Evolutionary conservation across 208 protist genomes (phyloP).

Genomic region (Tetramitus jugosus): DNA sequence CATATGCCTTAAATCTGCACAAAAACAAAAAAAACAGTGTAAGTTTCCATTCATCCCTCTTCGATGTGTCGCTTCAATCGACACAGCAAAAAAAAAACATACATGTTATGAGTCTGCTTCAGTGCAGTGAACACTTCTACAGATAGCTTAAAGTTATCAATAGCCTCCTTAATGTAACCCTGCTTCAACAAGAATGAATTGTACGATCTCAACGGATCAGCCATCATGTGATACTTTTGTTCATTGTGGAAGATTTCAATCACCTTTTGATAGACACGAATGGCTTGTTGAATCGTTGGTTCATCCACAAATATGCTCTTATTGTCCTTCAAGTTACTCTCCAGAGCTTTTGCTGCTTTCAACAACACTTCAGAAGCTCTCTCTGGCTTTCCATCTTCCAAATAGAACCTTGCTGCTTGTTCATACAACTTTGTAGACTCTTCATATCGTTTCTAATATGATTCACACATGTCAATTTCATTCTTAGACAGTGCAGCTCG

Average conservation of each 20-base stretch:
- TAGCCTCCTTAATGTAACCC: neutral
- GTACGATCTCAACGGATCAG: neutral
- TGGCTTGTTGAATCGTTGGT: too few species aligned
- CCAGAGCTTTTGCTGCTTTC: neutral
- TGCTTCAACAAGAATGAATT: neutral
- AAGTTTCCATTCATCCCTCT: too few species aligned
- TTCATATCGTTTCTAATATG: too few species aligned
- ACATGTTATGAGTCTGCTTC: neutral
- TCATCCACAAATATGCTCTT: too few species aligned
- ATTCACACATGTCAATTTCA: too few species aligned
- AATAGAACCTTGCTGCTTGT: neutral
- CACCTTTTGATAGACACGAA: neutral
- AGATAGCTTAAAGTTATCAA: neutral
- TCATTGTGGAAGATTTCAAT: neutral
- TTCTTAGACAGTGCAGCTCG: too few species aligned
- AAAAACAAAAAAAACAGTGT: too few species aligned
- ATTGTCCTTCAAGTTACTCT: neutral
- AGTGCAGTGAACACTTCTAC: neutral
- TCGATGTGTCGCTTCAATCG: too few species aligned
- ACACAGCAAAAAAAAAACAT: too few species aligned
- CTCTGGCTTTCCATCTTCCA: constrained; percentile 9
- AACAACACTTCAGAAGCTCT: neutral
- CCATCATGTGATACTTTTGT: neutral
- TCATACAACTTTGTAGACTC: neutral
- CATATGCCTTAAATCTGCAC: neutral